phyloP scores from a whole-genome alignment of 768 basidiomycete genomes.

The Strobilomyces dryophilus region DNA sequence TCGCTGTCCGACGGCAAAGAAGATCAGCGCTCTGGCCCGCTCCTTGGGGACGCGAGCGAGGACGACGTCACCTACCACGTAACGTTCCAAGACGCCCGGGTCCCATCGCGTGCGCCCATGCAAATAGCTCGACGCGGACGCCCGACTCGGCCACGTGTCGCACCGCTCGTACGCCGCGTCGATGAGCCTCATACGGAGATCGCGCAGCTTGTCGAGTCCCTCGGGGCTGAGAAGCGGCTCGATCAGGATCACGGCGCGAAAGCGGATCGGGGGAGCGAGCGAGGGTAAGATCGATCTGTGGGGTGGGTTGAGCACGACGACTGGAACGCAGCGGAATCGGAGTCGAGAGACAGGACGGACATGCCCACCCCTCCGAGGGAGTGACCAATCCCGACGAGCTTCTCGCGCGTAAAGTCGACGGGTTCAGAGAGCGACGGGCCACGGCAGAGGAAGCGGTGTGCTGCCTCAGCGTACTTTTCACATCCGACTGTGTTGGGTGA shows the following conservation, averaged over 20 bases:
- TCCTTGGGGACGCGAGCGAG: no score
- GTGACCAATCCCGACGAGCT: slow-evolving; percentile 62
- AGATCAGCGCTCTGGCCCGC: neutral
- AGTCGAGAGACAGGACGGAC: slow-evolving; percentile 33
- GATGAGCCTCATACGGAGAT: slow-evolving; percentile 42
- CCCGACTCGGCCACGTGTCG: slow-evolving; percentile 48
- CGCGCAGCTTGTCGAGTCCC: slow-evolving; percentile 38
- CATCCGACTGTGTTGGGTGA: slow-evolving; percentile 47
- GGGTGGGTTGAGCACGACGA: no score
- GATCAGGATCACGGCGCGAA: slow-evolving; percentile 52
- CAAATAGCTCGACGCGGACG: slow-evolving; percentile 38
- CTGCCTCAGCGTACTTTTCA: slow-evolving; percentile 57
- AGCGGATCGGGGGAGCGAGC: slow-evolving; percentile 41
- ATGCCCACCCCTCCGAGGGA: slow-evolving; percentile 64
- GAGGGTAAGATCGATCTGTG: slow-evolving; percentile 51
- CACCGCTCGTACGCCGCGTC: slow-evolving; percentile 45
- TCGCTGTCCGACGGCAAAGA: slow-evolving; percentile 30
- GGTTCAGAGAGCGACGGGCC: slow-evolving; percentile 18
- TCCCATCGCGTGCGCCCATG: slow-evolving; percentile 47
- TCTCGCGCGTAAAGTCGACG: slow-evolving; percentile 47
- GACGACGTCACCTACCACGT: slow-evolving; percentile 40
- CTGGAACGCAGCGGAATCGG: neutral
- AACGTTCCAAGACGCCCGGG: slow-evolving; percentile 44
- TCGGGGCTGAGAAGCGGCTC: slow-evolving; percentile 61
- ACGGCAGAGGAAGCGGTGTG: slow-evolving; percentile 50